Evolutionary conservation across 2,329 filamentous ascomycete species (phyloP), one percentile per base, ranked within the genome.

Genomic region (Harringtonia lauricola): DNA sequence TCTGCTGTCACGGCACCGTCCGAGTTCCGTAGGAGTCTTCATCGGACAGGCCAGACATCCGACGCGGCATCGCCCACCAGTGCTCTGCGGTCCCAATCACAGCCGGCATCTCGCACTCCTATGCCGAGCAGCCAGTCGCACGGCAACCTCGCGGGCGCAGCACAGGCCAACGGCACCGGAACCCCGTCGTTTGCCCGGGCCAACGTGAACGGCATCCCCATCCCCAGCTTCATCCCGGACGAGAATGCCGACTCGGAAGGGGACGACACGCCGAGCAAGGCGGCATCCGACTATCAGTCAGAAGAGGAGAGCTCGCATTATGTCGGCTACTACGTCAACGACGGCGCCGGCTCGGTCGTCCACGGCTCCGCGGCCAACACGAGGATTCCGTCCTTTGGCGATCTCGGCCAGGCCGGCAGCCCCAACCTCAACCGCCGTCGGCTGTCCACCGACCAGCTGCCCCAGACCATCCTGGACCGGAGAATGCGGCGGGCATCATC

Each of bases 41-140:
- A 81, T 50, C 65, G 77, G 53, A 71, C 74, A 2, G 63, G 65
- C 10, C 60, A 65, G 21, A 62, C 67, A 15, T 71, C 66, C 21
- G 75, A 79, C 30, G 57, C 67, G 14, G 66, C 62, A 17, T 59
- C 65, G 31, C 60, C 67, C 22, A 72, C 65, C 44, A 74, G 76
- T 51, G 65, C 74, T n/a, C 57, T 79, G 48, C 69, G 78, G 49
- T 82, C 78, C 22, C 78, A 82, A 55, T 81, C 78, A n/a, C 78
- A 81, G 55, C 78, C 78, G 21, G 76, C 77, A 3, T 71, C 74
- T 29, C 65, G 74, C 28, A 56, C 54, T 3, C 54, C 64, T 3
- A 57, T 63, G 51, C 47, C 50, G 53, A 59, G 38, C 49, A 59
- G 52, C 28, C 64, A 53, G 47, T 46, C 45, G 14, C 50, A 52